Evolutionary conservation across 139 green algal species (phyloP), one percentile per base, ranked within the genome.

Genomic region (Chlamydomonas incerta): DNA sequence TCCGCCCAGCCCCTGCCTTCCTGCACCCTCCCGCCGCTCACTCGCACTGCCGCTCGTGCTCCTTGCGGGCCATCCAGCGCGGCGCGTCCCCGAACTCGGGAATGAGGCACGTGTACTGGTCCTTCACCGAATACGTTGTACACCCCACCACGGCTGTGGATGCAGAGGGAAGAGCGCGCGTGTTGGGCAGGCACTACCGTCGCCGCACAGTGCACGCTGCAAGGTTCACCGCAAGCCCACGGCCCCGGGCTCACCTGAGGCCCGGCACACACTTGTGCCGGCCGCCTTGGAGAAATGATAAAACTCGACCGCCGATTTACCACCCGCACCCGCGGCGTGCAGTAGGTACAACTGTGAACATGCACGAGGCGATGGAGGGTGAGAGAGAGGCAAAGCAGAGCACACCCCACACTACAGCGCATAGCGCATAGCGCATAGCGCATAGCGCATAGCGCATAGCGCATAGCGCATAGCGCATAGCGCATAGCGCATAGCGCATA

Each of bases 21-120:
- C 63, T 70, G 63, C 18, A 35, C 20, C 69, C 69, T 35, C 15
- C 37, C n/a, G 13, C 73, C 52, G 0, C 77, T 23, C 31, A 68
- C 80, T 55, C 46, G 80, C 80, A 85, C 24, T 67, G 47, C 23
- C 20, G 20, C 3, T 76, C 31, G 34, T 85, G 80, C 28, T 52
- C 80, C 80, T 68, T 68, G 34, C 80, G 66, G 68, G 46, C 76
- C 31, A 85, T 70, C 80, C 80, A 85, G 23, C 80, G 66, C 14
- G 80, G 80, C 4, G 50, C 66, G 52, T 85, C 80, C 33, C 31
- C 66, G 50, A 85, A 85, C 33, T 35, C 50, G 6, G 80, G 80
- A 9, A 85, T 17, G n/a, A 85, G 80, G 52, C 80, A 85, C 37
- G 80, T 85, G 67, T 46, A 85, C 33, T 69, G 80, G 66, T 77